Evolutionary conservation across 2,329 filamentous ascomycete genomes (phyloP).

Genomic region (Aspergillus sp.): DNA sequence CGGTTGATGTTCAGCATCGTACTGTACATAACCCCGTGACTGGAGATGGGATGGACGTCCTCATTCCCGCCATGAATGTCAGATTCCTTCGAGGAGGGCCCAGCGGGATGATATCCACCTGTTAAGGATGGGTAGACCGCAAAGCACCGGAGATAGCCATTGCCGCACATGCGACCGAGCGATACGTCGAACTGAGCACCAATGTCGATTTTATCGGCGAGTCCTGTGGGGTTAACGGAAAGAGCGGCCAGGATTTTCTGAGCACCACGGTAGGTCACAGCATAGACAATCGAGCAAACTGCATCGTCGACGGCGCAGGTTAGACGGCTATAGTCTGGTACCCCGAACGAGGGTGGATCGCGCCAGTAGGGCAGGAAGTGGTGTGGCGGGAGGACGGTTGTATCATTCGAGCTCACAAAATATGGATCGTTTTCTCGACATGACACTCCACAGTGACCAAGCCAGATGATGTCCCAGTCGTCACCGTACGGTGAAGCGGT

Average conservation of each 20-base stretch:
- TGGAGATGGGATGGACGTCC: constrained; percentile 4
- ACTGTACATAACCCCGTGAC: constrained; percentile 23
- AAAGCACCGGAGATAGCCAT: constrained; percentile 24
- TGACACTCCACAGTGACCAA: constrained; percentile 27
- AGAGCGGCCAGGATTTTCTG: constrained; percentile 23
- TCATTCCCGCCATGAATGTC: constrained; percentile 21
- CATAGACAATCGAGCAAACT: constrained; percentile 24
- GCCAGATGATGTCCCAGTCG: constrained; percentile 28
- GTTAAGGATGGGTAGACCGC: constrained; percentile 21
- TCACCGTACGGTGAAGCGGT: constrained; percentile 16
- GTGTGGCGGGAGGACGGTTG: constrained; percentile 17
- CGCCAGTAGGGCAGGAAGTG: constrained; percentile 27
- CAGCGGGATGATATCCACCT: constrained; percentile 16
- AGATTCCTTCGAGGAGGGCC: constrained; percentile 12
- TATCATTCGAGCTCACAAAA: constrained; percentile 18
- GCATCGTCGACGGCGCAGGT: constrained; percentile 17
- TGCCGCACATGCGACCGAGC: constrained; percentile 23
- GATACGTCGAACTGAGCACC: constrained; percentile 27
- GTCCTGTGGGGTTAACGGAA: constrained; percentile 19
- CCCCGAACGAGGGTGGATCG: constrained; percentile 15
- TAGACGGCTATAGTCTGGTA: constrained; percentile 18
- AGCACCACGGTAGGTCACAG: constrained; percentile 24
- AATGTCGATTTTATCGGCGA: constrained; percentile 25
- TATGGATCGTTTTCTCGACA: constrained; percentile 17
- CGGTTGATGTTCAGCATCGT: constrained; percentile 24